A percentile compares a stretch with the other conserved stretches of the same genome.
phyloP scores from a whole-genome alignment of 2,329 filamentous ascomycete species.

The Aspergillus eucalypticola region DNA sequence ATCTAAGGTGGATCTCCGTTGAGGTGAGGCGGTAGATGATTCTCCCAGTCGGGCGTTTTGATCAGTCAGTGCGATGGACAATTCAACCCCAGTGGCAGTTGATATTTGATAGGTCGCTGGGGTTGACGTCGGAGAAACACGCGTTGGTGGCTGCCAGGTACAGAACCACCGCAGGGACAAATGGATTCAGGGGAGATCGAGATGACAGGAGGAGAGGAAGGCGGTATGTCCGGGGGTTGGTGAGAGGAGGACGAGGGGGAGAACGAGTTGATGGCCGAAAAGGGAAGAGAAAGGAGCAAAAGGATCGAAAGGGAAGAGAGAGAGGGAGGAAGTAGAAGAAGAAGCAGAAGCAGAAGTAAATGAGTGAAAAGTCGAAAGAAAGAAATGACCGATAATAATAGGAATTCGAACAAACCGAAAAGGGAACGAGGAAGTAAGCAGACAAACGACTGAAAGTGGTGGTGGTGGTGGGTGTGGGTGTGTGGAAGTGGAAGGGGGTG shows the following conservation, averaged over 20 bases:
- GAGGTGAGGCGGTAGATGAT: conserved; percentile 12
- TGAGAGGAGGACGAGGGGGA: conserved; percentile 7
- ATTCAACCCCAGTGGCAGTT: conserved; percentile 11
- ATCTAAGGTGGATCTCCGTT: conserved; percentile 13
- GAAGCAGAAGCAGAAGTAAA: conserved; percentile 5
- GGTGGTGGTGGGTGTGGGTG: conserved; percentile 4
- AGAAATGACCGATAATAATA: conserved; percentile 4
- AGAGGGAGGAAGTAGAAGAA: neutral
- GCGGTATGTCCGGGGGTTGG: neutral
- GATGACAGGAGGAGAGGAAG: neutral
- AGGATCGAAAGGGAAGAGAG: neutral
- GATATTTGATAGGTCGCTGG: conserved; percentile 15
- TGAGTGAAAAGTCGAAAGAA: conserved; percentile 7
- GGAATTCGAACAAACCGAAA: conserved; percentile 10
- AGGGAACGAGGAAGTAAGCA: conserved; percentile 5
- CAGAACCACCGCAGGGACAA: conserved; percentile 13
- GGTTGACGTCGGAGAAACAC: conserved; percentile 21
- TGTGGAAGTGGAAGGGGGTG: neutral
- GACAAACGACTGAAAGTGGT: neutral
- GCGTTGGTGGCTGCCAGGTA: conserved; percentile 22
- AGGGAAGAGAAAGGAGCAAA: conserved; percentile 4
- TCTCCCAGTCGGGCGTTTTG: conserved; percentile 14
- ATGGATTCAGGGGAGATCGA: conserved; percentile 17
- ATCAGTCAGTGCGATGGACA: conserved; percentile 11
- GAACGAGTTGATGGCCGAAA: neutral